Percentiles rank a stretch among this genome's conserved stretches.
Evolutionary conservation across 179 eudicot genomes (phyloP).

Genomic region (Actinidia arguta): DNA sequence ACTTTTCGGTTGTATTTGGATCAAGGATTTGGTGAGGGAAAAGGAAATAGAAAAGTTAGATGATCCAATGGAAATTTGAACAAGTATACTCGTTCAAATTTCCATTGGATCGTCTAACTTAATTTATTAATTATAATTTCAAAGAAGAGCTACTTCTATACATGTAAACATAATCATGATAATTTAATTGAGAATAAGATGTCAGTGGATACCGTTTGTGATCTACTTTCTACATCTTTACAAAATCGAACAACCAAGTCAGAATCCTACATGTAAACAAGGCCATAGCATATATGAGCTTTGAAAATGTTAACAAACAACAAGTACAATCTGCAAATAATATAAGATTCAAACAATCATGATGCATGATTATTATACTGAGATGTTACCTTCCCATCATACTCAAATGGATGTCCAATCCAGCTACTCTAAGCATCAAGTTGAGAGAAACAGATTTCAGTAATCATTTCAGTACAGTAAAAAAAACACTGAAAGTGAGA

Average conservation of each 20-base stretch:
- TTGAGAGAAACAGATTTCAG: slow-evolving; percentile 35
- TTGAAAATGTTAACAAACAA: neutral
- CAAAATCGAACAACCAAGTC: slow-evolving; percentile 89
- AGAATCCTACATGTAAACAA: slow-evolving; percentile 56
- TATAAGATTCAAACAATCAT: neutral
- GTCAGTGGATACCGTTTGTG: slow-evolving; percentile 56
- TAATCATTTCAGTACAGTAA: neutral
- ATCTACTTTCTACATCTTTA: slow-evolving; percentile 91
- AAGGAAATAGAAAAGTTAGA: too few species aligned
- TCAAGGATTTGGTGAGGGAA: too few species aligned
- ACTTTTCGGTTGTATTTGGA: too few species aligned
- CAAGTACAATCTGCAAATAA: neutral
- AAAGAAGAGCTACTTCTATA: neutral
- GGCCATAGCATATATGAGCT: neutral
- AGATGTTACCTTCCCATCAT: slow-evolving; percentile 76
- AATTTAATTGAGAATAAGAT: slow-evolving; percentile 8
- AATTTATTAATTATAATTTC: neutral
- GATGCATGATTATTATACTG: slow-evolving; percentile 13
- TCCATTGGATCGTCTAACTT: neutral
- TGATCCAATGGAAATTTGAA: too few species aligned
- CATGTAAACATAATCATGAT: neutral
- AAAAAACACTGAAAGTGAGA: neutral
- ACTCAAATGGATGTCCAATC: slow-evolving; percentile 71
- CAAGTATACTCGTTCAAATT: too few species aligned
- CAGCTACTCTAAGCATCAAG: slow-evolving; percentile 62